phyloP scores from a whole-genome alignment of 345 rosid genomes.

The Gossypioides kirkii region DNA sequence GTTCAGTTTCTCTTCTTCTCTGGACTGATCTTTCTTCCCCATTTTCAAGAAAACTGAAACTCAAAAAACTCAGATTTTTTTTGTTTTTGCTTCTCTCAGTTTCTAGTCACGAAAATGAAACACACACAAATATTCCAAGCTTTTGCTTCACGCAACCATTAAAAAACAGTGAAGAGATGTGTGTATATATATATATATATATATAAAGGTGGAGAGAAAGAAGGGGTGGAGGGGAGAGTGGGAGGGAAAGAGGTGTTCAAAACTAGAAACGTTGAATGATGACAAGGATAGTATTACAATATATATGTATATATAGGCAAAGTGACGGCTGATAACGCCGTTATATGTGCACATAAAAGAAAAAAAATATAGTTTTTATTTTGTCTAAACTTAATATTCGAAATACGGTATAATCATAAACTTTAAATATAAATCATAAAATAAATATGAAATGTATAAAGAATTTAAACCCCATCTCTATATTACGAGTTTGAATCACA shows the following conservation, averaged over 20 bases:
- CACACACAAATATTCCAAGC: constrained; percentile 38
- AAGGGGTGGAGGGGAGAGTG: constrained; percentile 12
- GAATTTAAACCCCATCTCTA: no score
- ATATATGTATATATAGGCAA: constrained; percentile 25
- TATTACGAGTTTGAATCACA: no score
- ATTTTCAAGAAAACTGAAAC: constrained; percentile 31
- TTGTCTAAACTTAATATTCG: no score
- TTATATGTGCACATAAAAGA: constrained; percentile 15
- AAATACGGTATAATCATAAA: fast-evolving
- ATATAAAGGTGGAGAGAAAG: no score
- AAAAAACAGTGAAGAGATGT: constrained; percentile 4
- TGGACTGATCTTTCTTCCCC: constrained; percentile 59
- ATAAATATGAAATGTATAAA: no score
- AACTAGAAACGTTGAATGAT: constrained; percentile 21
- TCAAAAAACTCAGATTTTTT: not conserved
- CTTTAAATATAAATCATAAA: no score
- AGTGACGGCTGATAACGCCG: constrained; percentile 47
- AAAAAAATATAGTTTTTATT: not conserved
- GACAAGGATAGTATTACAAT: constrained; percentile 13
- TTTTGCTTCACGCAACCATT: constrained; percentile 60
- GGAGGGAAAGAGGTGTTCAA: constrained; percentile 14
- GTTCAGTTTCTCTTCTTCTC: constrained; percentile 19
- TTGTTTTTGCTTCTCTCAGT: not conserved
- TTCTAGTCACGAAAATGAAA: constrained; percentile 1
- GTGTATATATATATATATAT: not conserved